Evolutionary conservation across 805 yeast genomes (phyloP).

Genomic region (Maudiozyma saulgeensis): DNA sequence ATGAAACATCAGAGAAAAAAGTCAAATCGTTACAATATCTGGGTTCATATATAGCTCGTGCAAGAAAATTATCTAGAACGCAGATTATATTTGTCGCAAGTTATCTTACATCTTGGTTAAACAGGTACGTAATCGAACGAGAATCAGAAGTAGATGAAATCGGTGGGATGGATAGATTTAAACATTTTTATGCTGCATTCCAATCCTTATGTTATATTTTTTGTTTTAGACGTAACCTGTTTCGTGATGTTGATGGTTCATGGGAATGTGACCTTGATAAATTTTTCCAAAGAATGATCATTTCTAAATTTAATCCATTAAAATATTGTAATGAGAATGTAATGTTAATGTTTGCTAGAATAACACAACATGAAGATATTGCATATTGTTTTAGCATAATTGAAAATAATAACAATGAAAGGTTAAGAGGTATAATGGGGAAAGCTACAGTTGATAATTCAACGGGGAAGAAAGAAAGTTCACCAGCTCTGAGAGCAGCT

Average conservation of each 20-base stretch:
- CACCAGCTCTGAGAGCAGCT: constrained; percentile 14
- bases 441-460: constrained; percentile 10
- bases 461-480: constrained; percentile 9
- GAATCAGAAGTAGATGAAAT: constrained; percentile 66
- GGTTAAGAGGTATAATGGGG: constrained; percentile 35
- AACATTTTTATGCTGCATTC: constrained; percentile 79
- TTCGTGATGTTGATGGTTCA: constrained; percentile 36
- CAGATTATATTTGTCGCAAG: constrained; percentile 79
- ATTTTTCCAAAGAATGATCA: constrained; percentile 75
- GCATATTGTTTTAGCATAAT: constrained; percentile 91
- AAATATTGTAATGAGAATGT: constrained; percentile 91
- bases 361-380: constrained; percentile 80
- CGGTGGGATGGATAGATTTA: constrained; percentile 82
- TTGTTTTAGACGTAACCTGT: constrained; percentile 68
- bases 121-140: constrained; percentile 71
- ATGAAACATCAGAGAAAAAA: constrained; percentile 62
- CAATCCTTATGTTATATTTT: constrained; percentile 87
- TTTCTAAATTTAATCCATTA: constrained; percentile 86
- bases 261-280: constrained; percentile 82
- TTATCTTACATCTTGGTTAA: constrained; percentile 75
- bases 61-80: constrained; percentile 54
- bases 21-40: constrained; percentile 87
- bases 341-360: constrained; percentile 83
- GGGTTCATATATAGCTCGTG: constrained; percentile 84
- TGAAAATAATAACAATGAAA: constrained; percentile 66